Percentiles rank a stretch among this genome's conserved stretches.
These are phyloP conservation scores for Alternaria sp. DNA, from an alignment of 2,329 filamentous ascomycete genomes.

Conservation along the genomic window DNA sequence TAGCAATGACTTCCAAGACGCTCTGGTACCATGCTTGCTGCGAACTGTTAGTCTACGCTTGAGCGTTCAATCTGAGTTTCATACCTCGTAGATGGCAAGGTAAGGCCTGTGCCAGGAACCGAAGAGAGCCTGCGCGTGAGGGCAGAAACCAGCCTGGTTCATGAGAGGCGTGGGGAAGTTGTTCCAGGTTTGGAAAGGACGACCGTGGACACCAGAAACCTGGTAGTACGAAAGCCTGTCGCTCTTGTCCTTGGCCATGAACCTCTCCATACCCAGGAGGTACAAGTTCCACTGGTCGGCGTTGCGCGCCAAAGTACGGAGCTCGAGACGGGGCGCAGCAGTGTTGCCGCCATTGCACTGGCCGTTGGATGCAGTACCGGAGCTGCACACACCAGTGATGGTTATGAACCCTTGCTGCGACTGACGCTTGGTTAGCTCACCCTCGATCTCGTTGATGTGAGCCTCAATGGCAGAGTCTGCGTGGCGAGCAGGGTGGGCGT, in stretches of 20 bases:
- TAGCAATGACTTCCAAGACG: constrained; percentile 53
- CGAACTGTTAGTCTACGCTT: neutral
- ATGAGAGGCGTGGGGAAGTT: constrained; percentile 49
- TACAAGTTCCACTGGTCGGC: constrained; percentile 78
- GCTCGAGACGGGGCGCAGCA: constrained; percentile 66
- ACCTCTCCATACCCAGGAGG: constrained; percentile 75
- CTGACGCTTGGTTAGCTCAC: constrained; percentile 36
- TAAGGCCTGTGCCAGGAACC: constrained; percentile 87
- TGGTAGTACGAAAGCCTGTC: constrained; percentile 78
- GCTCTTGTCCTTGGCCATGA: constrained; percentile 73
- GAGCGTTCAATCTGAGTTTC: constrained; percentile 3
- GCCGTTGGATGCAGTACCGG: constrained; percentile 33
- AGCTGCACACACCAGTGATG: constrained; percentile 42
- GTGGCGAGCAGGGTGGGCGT: constrained; percentile 26
- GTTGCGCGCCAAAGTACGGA: constrained; percentile 70
- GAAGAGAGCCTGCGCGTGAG: constrained; percentile 78
- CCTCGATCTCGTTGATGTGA: constrained; percentile 36
- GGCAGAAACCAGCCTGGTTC: constrained; percentile 75
- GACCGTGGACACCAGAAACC: constrained; percentile 81
- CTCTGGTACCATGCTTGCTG: constrained; percentile 56
- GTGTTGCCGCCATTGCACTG: constrained; percentile 39
- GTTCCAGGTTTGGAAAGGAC: constrained; percentile 70
- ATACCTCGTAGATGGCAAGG: constrained; percentile 68
- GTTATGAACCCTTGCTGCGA: constrained; percentile 29
- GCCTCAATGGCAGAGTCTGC: constrained; percentile 32